Base-by-base conservation (phyloP, 495 filamentous ascomycete genomes). In the Daldinia bambusicola region DNA sequence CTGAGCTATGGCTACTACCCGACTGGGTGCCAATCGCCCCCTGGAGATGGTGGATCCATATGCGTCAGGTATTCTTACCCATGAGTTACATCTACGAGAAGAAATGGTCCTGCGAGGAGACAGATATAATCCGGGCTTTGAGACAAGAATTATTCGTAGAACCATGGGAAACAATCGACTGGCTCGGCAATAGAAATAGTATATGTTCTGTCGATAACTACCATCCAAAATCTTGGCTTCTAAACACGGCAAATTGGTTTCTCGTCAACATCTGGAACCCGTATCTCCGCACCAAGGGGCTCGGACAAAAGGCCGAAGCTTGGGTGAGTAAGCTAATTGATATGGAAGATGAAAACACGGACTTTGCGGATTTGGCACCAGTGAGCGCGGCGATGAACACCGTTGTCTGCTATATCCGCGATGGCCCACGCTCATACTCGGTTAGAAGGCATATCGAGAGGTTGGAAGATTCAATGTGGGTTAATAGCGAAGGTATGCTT, bases 21-120 rank as follows among this genome's bases (percentile, higher is more conserved):
- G 93, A 98, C 78, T 98, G 95, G 95, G 88, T 94, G 13, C 96
- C 95, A 1, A 87, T 98, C 71, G 90, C 93, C 9, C 95, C 96
- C 0, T 98, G 96, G 95, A 85, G 93, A 52, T 99, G 95, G 95
- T 99, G 95, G 95, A 93, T 97, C 68, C 95, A 99, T 68, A 97
- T 97, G 79, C 93, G 95, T 14, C 88, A 91, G 77, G 95, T 99
- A 34, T 97, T 94, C 78, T 79, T 97, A 38, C 91, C 95, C 9
- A 97, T 98, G 93, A 89, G 91, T 12, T 98, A 90, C 73, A 83
- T 98, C 41, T 97, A 90, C 82, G 95, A 93, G 6, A 90, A 89
- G 80, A 86, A 85, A 48, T 96, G 89, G 85, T 84, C 85, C 10
- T 88, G 88, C 63, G 91, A 92, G 16, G 82, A 90, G 58, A 92